A percentile compares a stretch with the other conserved stretches of the same genome.
These are phyloP conservation scores for Neonectria punicea DNA, from an alignment of 2,329 filamentous ascomycete genomes.

Conservation along the genomic window DNA sequence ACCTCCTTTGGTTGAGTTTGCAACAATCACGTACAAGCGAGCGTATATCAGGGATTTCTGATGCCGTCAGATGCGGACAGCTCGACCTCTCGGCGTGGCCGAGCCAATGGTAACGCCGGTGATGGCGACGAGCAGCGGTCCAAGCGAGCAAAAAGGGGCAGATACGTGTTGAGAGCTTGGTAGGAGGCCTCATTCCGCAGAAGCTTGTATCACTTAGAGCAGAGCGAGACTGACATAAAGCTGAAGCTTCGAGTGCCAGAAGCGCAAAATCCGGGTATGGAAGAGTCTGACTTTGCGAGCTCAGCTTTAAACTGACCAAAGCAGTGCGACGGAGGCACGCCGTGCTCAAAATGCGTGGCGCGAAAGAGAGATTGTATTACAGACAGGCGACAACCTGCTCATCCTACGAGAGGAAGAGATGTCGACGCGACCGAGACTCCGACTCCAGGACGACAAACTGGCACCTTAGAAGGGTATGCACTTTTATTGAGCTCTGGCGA, in stretches of 20 bases:
- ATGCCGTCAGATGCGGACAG: too few relatives aligned
- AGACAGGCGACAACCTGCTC: not conserved
- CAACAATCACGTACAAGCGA: too few relatives aligned
- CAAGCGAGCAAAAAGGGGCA: not conserved
- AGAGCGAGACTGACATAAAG: not conserved
- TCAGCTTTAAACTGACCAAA: not conserved
- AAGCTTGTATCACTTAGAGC: not conserved
- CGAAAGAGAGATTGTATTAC: not conserved
- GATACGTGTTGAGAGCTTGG: not conserved
- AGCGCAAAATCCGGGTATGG: not conserved
- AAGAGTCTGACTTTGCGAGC: not conserved
- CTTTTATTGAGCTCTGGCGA: not conserved
- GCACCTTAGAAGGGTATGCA: not conserved
- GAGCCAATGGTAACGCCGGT: too few relatives aligned
- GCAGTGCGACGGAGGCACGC: not conserved
- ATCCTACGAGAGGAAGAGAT: not conserved
- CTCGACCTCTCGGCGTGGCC: too few relatives aligned
- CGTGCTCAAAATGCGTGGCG: not conserved
- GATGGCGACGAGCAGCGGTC: not conserved
- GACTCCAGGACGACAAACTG: too few relatives aligned
- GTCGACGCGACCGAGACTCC: too few relatives aligned
- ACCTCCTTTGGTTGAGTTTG: too few relatives aligned
- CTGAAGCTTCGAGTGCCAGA: not conserved
- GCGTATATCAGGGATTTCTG: too few relatives aligned
- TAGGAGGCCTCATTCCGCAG: not conserved